Base-by-base conservation (phyloP, 805 yeast species). In the Candida sphagnicola region DNA sequence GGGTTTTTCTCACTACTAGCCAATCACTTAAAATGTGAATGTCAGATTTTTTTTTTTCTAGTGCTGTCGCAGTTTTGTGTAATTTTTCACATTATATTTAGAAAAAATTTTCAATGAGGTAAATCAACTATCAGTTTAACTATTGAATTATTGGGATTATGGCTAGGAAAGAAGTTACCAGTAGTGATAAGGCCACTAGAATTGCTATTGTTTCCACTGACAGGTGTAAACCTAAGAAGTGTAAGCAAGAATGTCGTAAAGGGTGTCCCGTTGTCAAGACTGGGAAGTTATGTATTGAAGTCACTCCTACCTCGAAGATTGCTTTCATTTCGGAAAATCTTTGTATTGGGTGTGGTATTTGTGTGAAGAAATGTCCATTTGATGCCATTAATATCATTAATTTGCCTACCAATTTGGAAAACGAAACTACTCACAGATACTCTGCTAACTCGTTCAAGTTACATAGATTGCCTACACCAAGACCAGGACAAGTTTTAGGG, bases 261-360 rank as follows among this genome's bases (percentile, higher is more conserved):
- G 74, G 95, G 18, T 93, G 99, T 77, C 99, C 99, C 3, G 99
- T 93, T 29, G 98, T 93, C 42, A 85, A 93, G 62, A 91, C 99
- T 1, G 99, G 99, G 42, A 93, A 90, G 62, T 77, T 90, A 45
- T 93, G 99, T 82, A 93, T 93, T 56, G 99, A 93, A 66, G 99
- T 93, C 34, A 68, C 86, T 0, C 96, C 98, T 46, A 76, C 82
- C 15, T 79, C 85, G 44, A 93, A 93, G 59, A 87, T 93, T 57
- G 96, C 98, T 12, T 93, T 90, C 62, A 87, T 93, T 42, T 86
- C 96, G 13, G 99, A 93, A 62, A 86, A 72, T 28, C 72, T 93
- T 59, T 93, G 99, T 76, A 91, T 93, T 54, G 99, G 99, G 62
- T 93, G 99, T 75, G 99, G 99, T 89, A 93, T 93, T 53, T 93